Conservation (phyloP, 1,139 yeast species). For the Geotrichum armillariae region DNA sequence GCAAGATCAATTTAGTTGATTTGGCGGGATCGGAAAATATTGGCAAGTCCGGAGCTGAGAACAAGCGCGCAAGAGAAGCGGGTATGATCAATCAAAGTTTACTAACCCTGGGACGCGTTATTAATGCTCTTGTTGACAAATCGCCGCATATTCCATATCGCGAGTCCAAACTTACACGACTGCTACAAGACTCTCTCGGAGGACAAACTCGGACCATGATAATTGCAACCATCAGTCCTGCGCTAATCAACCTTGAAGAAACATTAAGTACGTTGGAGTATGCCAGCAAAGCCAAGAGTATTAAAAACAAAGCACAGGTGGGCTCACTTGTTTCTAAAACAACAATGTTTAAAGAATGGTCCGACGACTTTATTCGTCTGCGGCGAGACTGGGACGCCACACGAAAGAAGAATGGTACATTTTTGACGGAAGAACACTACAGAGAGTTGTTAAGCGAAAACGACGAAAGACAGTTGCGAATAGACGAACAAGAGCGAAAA, state of each 20-base stretch:
- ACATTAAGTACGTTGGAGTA: constrained; percentile 82
- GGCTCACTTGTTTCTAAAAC: constrained; percentile 56
- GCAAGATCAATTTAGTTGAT: constrained; percentile 79
- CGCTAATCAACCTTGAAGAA: constrained; percentile 69
- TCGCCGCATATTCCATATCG: constrained; percentile 77
- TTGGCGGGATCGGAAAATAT: constrained; percentile 89
- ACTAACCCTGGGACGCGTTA: constrained; percentile 80
- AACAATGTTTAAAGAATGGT: constrained; percentile 50
- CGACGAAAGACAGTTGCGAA: constrained; percentile 22
- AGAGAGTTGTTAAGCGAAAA: constrained; percentile 37
- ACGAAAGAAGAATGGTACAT: constrained; percentile 65
- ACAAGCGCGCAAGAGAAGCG: constrained; percentile 81
- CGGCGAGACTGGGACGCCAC: constrained; percentile 64
- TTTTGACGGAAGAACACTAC: constrained; percentile 54
- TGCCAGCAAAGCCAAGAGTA: constrained; percentile 75
- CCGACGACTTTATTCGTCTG: constrained; percentile 55
- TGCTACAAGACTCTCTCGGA: constrained; percentile 80
- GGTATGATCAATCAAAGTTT: constrained; percentile 85
- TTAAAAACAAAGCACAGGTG: constrained; percentile 70
- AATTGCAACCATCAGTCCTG: constrained; percentile 83
- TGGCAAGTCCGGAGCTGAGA: constrained; percentile 73
- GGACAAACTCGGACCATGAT: constrained; percentile 79
- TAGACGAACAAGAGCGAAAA: constrained; percentile 49
- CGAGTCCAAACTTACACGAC: constrained; percentile 77
- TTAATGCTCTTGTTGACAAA: constrained; percentile 64